phyloP scores from a whole-genome alignment of 2,329 filamentous ascomycete genomes.

The Paecilomyces formosus region DNA sequence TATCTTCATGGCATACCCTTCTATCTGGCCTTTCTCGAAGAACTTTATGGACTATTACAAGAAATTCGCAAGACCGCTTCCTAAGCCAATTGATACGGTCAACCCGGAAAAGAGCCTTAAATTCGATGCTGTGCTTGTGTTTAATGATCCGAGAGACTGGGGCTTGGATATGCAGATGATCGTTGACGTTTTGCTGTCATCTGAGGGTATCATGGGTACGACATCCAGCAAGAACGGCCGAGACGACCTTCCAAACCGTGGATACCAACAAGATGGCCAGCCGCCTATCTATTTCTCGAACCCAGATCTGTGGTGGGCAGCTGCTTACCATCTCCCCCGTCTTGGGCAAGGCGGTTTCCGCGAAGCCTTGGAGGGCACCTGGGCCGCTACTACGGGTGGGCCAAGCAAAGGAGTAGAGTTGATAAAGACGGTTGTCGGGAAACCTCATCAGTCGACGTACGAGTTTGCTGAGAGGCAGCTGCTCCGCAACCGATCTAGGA shows the following conservation, averaged over 20 bases:
- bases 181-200: conserved; percentile 72
- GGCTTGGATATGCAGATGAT: conserved; percentile 82
- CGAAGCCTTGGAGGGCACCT: conserved; percentile 71
- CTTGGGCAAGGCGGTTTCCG: conserved; percentile 90
- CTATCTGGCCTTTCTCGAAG: conserved; percentile 76
- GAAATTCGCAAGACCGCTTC: conserved; percentile 29
- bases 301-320: conserved; percentile 82
- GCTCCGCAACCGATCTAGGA: conserved; percentile 48
- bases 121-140: conserved; percentile 86
- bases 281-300: conserved; percentile 83
- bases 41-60: conserved; percentile 58
- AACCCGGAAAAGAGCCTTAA: conserved; percentile 53
- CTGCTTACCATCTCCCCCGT: conserved; percentile 73
- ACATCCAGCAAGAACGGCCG: conserved; percentile 66
- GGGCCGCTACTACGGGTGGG: conserved; percentile 62
- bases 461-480: conserved; percentile 74
- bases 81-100: conserved; percentile 26
- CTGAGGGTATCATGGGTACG: conserved; percentile 72
- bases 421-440: conserved; percentile 65
- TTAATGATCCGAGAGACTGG: conserved; percentile 96
- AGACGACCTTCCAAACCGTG: conserved; percentile 56
- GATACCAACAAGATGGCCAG: conserved; percentile 78
- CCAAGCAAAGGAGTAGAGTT: conserved; percentile 47
- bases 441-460: conserved; percentile 72
- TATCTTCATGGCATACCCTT: conserved; percentile 64